These are phyloP conservation scores for Populus hybrid DNA, from an alignment of 441 rosid genomes.

Conservation along the genomic window DNA sequence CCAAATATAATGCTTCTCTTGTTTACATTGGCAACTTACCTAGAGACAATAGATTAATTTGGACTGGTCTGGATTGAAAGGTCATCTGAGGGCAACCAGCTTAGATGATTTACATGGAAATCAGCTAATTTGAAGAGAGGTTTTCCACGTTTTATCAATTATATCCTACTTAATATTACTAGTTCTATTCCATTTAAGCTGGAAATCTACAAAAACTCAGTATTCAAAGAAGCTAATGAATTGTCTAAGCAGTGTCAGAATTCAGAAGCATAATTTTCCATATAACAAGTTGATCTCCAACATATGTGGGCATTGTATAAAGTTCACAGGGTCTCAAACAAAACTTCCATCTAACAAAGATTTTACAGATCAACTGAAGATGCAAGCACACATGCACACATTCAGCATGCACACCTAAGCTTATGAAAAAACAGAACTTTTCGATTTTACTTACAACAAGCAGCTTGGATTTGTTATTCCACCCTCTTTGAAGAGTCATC, in stretches of 20 bases:
- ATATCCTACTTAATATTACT: neutral
- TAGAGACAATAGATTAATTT: neutral
- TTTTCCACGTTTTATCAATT: neutral
- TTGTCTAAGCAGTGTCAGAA: neutral
- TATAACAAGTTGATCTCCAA: neutral
- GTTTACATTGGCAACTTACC: neutral
- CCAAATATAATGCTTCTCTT: neutral
- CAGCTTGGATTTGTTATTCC: slow-evolving; percentile 90
- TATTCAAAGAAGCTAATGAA: too few relatives aligned
- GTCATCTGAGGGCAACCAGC: neutral
- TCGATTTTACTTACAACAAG: neutral
- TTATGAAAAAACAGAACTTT: neutral
- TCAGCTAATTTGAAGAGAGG: neutral
- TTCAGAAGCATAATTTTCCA: neutral
- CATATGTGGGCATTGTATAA: neutral
- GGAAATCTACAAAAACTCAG: neutral
- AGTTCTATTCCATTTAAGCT: neutral
- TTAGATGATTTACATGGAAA: neutral
- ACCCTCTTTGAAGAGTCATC: slow-evolving; percentile 98
- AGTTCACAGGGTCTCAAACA: neutral
- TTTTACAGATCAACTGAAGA: neutral
- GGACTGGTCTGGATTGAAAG: neutral
- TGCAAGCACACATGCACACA: neutral
- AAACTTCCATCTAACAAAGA: neutral
- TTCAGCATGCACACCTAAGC: neutral